Evolutionary conservation across 208 protist genomes (phyloP).

Genomic region (Giardia duodenalis): DNA sequence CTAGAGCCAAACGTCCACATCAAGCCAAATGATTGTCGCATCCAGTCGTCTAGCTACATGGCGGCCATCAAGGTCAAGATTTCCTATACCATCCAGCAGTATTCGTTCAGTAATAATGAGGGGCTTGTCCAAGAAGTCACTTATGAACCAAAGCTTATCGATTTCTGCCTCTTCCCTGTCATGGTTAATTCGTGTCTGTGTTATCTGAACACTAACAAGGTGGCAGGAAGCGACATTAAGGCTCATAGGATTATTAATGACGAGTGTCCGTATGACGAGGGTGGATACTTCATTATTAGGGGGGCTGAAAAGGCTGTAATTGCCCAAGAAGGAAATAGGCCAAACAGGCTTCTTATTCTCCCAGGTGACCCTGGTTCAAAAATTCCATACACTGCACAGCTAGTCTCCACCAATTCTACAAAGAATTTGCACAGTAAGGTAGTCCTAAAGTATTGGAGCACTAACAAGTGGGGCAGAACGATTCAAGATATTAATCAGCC

Average conservation of each 20-base stretch:
- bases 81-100: neutral
- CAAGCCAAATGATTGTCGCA: constrained; percentile 26
- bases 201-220: neutral
- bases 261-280: constrained; percentile 47
- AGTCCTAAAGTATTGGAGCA: neutral
- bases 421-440: neutral
- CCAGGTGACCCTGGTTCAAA: neutral
- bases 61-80: neutral
- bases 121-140: neutral
- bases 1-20: neutral
- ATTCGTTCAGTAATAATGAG: neutral
- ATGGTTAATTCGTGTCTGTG: constrained; percentile 11
- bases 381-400: neutral
- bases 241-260: neutral
- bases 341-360: constrained; percentile 82
- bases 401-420: neutral
- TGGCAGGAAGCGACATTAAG: neutral
- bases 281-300: constrained; percentile 92
- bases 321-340: constrained; percentile 65
- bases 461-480: neutral
- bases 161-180: neutral
- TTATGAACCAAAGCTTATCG: neutral
- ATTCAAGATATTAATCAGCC: neutral
- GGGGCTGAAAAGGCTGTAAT: constrained; percentile 83
- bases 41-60: neutral